Percentiles rank a stretch among this genome's conserved stretches.
Conservation (phyloP, 139 green algal genomes). For the Coelastrella sp. region DNA sequence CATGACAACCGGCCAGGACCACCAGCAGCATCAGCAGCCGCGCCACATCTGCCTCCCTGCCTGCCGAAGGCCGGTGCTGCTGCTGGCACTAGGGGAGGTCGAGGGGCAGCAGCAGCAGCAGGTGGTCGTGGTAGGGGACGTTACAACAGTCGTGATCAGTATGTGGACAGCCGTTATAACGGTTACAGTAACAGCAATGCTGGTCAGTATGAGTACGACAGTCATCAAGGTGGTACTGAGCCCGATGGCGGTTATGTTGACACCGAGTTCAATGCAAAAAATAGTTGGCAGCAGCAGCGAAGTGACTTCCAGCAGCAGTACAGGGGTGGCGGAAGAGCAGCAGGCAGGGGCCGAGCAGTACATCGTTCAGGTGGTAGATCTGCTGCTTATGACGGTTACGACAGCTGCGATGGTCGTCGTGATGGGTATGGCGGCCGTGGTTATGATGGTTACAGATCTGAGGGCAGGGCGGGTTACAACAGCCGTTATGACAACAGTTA, state of each 20-base stretch:
- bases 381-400: neutral
- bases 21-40: neutral
- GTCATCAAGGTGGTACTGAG: too few relatives aligned
- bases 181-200: neutral
- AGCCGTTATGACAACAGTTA: slow-evolving; percentile 4
- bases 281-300: slow-evolving; percentile 12
- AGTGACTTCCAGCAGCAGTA: slow-evolving; percentile 27
- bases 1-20: neutral
- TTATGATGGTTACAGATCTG: neutral
- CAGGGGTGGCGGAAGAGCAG: neutral
- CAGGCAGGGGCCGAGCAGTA: neutral
- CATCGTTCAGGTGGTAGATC: neutral
- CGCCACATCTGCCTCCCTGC: neutral
- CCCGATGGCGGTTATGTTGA: too few relatives aligned
- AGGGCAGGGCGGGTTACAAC: neutral
- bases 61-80: neutral
- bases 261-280: neutral
- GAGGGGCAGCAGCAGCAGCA: neutral
- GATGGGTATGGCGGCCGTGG: neutral
- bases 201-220: neutral
- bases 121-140: neutral
- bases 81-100: neutral
- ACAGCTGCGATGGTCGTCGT: too few relatives aligned
- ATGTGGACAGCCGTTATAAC: neutral
- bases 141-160: neutral